Conservation (phyloP, 176 grass and related monocot genomes). For the Oryza coarctata region DNA sequence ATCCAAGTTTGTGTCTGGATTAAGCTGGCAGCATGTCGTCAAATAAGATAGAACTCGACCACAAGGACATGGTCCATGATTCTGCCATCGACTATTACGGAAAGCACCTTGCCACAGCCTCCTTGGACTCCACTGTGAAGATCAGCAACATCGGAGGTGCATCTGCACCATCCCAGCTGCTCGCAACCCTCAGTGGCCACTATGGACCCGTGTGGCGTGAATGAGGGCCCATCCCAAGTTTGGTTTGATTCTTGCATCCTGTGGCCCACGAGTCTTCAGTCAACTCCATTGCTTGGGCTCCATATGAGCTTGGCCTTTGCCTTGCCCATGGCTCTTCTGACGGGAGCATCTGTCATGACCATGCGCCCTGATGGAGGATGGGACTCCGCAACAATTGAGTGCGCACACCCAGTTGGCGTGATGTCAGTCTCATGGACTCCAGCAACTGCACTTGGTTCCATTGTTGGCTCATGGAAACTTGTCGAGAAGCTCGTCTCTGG, state of each 20-base stretch:
- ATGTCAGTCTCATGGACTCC: constrained; percentile 73
- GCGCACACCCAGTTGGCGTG: constrained; percentile 69
- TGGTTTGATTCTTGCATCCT: constrained; percentile 71
- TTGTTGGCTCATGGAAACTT: constrained; percentile 53
- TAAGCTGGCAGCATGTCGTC: constrained; percentile 43
- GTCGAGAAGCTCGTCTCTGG: constrained; percentile 72
- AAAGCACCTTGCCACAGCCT: constrained; percentile 77
- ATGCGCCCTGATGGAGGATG: constrained; percentile 53
- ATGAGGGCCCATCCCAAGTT: constrained; percentile 85
- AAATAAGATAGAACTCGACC: constrained; percentile 75
- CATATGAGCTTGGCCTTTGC: constrained; percentile 63
- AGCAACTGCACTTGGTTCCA: constrained; percentile 56
- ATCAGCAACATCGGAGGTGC: constrained; percentile 46
- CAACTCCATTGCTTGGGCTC: constrained; percentile 79
- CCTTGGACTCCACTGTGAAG: constrained; percentile 63
- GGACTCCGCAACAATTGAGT: constrained; percentile 57
- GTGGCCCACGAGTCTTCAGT: constrained; percentile 80
- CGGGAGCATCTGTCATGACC: constrained; percentile 62
- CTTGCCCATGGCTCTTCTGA: constrained; percentile 70
- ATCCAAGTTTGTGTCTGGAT: neutral
- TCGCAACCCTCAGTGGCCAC: constrained; percentile 62
- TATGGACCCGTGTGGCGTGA: constrained; percentile 69
- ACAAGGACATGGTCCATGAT: constrained; percentile 80
- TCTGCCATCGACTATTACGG: constrained; percentile 78
- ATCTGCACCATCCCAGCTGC: constrained; percentile 49